These are phyloP conservation scores for Ceratocystis papillata DNA, from an alignment of 2,329 filamentous ascomycete species.

Conservation along the genomic window DNA sequence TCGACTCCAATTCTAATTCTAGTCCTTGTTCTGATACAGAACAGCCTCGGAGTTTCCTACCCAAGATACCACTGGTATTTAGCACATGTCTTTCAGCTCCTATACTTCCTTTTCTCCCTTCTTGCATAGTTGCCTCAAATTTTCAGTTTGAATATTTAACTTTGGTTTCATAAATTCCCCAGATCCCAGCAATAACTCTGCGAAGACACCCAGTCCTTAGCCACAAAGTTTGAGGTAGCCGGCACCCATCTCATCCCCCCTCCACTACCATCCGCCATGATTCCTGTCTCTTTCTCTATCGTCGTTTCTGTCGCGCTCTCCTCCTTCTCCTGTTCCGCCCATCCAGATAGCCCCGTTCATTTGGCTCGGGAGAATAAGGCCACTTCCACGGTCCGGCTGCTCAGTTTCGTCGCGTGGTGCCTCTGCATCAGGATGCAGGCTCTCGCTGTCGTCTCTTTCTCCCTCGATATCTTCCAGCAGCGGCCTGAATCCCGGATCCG, in stretches of 20 bases:
- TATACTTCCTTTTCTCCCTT: too few relatives aligned
- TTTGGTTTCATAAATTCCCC: too few relatives aligned
- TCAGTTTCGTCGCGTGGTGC: background rate
- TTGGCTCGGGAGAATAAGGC: conserved; percentile 1
- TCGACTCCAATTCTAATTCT: too few relatives aligned
- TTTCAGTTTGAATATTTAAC: too few relatives aligned
- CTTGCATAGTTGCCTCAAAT: too few relatives aligned
- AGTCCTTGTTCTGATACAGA: too few relatives aligned
- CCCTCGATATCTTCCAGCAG: conserved; percentile 7
- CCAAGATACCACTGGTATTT: too few relatives aligned
- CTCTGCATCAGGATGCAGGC: background rate
- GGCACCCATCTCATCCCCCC: background rate
- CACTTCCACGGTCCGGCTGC: background rate
- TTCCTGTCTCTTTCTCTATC: background rate
- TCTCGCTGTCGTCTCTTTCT: background rate
- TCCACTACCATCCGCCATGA: background rate
- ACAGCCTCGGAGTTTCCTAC: too few relatives aligned
- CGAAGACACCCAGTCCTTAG: background rate
- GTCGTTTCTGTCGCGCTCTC: background rate
- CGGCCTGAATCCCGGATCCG: background rate
- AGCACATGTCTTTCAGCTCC: too few relatives aligned
- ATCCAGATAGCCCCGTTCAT: background rate
- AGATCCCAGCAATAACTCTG: too few relatives aligned
- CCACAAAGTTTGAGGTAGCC: background rate
- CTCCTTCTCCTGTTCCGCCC: background rate